phyloP scores from a whole-genome alignment of 192 early-diverging fungal species.

The Podila epicladia region DNA sequence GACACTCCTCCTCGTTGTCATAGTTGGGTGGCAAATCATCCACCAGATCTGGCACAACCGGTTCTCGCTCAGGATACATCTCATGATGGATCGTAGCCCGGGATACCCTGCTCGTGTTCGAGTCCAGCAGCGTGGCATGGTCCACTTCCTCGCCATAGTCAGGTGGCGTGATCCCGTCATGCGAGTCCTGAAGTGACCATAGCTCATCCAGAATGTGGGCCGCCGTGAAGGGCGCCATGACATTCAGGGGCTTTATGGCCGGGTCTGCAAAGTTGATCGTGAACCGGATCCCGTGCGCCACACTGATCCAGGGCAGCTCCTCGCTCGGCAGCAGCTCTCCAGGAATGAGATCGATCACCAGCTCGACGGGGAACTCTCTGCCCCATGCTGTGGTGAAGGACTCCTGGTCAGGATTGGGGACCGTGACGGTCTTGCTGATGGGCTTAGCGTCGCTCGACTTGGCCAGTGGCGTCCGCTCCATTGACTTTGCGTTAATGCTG shows the following conservation, averaged over 20 bases:
- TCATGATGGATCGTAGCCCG: constrained; percentile 10
- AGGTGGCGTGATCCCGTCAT: constrained; percentile 24
- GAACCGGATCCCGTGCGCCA: constrained; percentile 10
- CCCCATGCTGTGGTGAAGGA: constrained; percentile 29
- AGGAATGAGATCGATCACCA: constrained; percentile 16
- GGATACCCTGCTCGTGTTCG: constrained; percentile 31
- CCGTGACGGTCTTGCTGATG: constrained; percentile 17
- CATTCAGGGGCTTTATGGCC: constrained; percentile 9
- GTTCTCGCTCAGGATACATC: constrained; percentile 37
- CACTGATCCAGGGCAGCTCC: constrained; percentile 11
- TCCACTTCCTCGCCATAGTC: constrained; percentile 27
- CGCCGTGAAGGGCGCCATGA: constrained; percentile 30
- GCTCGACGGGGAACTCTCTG: constrained; percentile 27
- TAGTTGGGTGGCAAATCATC: constrained; percentile 37
- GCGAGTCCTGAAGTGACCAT: constrained; percentile 14
- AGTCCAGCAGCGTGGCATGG: constrained; percentile 22
- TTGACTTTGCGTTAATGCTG: too few species aligned
- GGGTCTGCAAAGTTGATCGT: constrained; percentile 6
- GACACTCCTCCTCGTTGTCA: constrained; percentile 18
- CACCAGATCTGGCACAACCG: constrained; percentile 21
- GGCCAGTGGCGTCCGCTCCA: not conserved
- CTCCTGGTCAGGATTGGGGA: constrained; percentile 33
- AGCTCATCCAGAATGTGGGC: constrained; percentile 23
- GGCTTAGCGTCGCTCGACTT: constrained; percentile 5
- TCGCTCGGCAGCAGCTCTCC: constrained; percentile 15